phyloP scores from a whole-genome alignment of 345 rosid species.

The Corchorus capsularis region DNA sequence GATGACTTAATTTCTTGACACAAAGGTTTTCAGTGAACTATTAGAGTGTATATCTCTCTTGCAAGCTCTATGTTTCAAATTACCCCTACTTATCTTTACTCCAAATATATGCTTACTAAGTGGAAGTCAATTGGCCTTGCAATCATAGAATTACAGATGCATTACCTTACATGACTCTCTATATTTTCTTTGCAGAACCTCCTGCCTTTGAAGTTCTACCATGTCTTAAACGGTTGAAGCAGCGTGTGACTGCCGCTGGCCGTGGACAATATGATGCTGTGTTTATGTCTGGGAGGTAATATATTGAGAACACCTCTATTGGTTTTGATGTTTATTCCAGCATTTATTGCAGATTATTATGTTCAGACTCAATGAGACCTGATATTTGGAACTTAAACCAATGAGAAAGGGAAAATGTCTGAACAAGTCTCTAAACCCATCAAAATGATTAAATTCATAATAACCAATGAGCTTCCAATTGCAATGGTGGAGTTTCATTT shows the following conservation, averaged over 20 bases:
- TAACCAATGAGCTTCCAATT: background rate
- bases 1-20: background rate
- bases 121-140: background rate
- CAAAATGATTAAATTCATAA: background rate
- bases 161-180: conserved; percentile 16
- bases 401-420: background rate
- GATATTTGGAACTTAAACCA: background rate
- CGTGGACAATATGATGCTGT: conserved; percentile 90
- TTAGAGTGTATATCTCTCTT: background rate
- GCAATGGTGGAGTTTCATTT: background rate
- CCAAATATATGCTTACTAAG: background rate
- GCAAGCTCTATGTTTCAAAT: conserved; percentile 11
- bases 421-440: background rate
- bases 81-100: background rate
- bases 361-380: background rate
- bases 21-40: background rate
- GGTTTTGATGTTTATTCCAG: conserved; percentile 8
- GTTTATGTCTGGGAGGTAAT: conserved; percentile 96
- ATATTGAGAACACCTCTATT: background rate
- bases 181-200: conserved; percentile 57
- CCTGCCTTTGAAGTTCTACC: conserved; percentile 96
- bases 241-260: conserved; percentile 75
- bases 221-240: conserved; percentile 77
- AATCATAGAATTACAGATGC: conserved; percentile 2
- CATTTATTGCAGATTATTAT: background rate